Conservation (phyloP, 2,329 filamentous ascomycete genomes). For the Neofusicoccum umdonicola region DNA sequence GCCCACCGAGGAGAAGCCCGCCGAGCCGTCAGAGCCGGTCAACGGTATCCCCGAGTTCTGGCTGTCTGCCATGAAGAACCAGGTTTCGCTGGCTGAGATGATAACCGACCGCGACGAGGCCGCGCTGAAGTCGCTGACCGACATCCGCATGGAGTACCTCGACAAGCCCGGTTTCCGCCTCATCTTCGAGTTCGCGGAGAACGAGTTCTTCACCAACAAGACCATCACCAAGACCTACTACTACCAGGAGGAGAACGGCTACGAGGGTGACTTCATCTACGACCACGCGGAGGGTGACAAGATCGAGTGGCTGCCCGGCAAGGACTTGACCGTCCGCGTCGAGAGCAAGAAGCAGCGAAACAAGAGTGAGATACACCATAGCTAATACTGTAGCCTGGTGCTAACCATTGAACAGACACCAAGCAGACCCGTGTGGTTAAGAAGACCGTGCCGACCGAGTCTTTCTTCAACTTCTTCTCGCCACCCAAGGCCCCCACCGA, state of each 20-base stretch:
- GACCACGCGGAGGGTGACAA: constrained; percentile 98
- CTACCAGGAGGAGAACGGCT: constrained; percentile 98
- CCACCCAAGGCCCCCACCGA: constrained; percentile 82
- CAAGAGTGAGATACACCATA: constrained; percentile 70
- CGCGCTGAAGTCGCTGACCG: constrained; percentile 82
- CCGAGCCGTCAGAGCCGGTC: constrained; percentile 55
- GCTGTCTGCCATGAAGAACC: constrained; percentile 99
- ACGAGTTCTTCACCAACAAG: constrained; percentile 98
- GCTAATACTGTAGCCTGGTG: background rate
- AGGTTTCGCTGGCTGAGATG: constrained; percentile 94
- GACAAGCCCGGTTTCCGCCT: constrained; percentile 97
- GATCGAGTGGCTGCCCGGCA: constrained; percentile 92
- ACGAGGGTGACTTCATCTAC: constrained; percentile 99
- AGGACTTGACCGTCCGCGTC: constrained; percentile 89
- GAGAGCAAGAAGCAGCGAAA: constrained; percentile 99
- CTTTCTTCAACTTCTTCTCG: constrained; percentile 97
- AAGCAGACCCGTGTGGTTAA: constrained; percentile 99
- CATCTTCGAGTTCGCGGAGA: constrained; percentile 94
- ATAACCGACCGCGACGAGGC: constrained; percentile 97
- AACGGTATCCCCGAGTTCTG: constrained; percentile 97
- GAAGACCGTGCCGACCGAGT: constrained; percentile 97
- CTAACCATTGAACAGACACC: constrained; percentile 64
- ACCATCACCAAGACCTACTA: constrained; percentile 96
- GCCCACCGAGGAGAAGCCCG: constrained; percentile 57
- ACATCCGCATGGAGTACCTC: constrained; percentile 99